Evolutionary conservation across 352 stramenopile genomes (phyloP).

Genomic region (Globisporangium barbulae): DNA sequence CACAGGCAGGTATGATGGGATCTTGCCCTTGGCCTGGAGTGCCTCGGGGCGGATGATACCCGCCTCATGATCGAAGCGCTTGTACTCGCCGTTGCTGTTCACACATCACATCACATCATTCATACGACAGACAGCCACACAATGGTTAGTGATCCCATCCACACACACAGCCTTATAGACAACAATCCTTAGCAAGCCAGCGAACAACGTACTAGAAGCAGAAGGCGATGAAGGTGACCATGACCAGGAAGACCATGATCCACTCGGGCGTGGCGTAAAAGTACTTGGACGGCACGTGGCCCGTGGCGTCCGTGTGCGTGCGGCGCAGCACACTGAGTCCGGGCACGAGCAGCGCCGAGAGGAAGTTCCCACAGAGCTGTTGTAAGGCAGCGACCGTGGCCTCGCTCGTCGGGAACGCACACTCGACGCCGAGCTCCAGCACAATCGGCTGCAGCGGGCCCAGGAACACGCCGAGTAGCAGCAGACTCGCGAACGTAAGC

Average conservation of each 20-base stretch:
- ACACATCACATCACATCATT: slow-evolving; percentile 15
- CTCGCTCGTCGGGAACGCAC: slow-evolving; percentile 69
- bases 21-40: slow-evolving; percentile 12
- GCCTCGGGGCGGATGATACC: slow-evolving; percentile 17
- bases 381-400: slow-evolving; percentile 71
- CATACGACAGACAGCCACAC: not conserved
- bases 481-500: slow-evolving; percentile 42
- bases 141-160: slow-evolving; percentile 6
- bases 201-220: slow-evolving; percentile 23
- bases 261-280: slow-evolving; percentile 55
- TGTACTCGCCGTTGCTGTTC: slow-evolving; percentile 30
- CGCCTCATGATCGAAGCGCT: slow-evolving; percentile 26
- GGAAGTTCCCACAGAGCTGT: slow-evolving; percentile 75
- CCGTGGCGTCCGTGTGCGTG: slow-evolving; percentile 27
- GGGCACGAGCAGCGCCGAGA: slow-evolving; percentile 59
- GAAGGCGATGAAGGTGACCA: slow-evolving; percentile 44
- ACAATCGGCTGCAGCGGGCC: slow-evolving; percentile 68
- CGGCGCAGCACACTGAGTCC: slow-evolving; percentile 41
- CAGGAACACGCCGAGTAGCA: slow-evolving; percentile 46
- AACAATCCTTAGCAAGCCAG: not conserved
- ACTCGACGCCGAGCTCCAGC: slow-evolving; percentile 70
- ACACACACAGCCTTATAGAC: slow-evolving; percentile 16
- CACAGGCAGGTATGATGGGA: slow-evolving; percentile 18
- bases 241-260: slow-evolving; percentile 43
- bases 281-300: slow-evolving; percentile 28